Evolutionary conservation across 2,329 filamentous ascomycete species (phyloP).

Genomic region (Cordyceps farinosa): DNA sequence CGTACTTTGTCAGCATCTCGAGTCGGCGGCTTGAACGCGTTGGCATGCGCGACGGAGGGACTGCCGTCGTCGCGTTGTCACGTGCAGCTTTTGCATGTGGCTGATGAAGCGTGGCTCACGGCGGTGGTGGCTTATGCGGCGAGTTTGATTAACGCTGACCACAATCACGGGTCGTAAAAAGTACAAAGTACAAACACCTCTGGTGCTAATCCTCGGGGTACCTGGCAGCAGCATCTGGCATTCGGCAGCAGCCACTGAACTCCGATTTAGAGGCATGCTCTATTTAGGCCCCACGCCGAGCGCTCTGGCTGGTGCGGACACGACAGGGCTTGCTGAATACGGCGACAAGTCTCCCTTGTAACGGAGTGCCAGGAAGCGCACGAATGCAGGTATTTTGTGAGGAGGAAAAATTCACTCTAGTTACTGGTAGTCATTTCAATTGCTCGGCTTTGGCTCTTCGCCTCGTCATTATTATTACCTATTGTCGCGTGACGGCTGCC

Average conservation of each 20-base stretch:
- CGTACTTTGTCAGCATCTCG: too few species aligned
- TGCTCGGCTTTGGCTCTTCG: not conserved
- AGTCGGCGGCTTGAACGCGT: not conserved
- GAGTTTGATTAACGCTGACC: not conserved
- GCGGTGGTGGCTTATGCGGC: not conserved
- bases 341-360: not conserved
- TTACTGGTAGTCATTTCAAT: not conserved
- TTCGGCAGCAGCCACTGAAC: conserved; percentile 14
- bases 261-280: conserved; percentile 8
- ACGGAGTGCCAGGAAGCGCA: not conserved
- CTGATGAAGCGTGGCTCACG: not conserved
- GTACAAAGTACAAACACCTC: not conserved
- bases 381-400: not conserved
- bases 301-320: not conserved
- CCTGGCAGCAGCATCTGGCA: conserved; percentile 9
- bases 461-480: not conserved
- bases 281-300: not conserved
- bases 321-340: not conserved
- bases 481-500: not conserved
- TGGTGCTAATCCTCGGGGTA: too few species aligned
- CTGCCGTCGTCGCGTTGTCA: not conserved
- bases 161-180: not conserved
- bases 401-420: too few species aligned
- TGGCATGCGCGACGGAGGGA: not conserved
- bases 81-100: not conserved